phyloP scores from a whole-genome alignment of 805 yeast species.

The Saccharomyces cerevisiae region DNA sequence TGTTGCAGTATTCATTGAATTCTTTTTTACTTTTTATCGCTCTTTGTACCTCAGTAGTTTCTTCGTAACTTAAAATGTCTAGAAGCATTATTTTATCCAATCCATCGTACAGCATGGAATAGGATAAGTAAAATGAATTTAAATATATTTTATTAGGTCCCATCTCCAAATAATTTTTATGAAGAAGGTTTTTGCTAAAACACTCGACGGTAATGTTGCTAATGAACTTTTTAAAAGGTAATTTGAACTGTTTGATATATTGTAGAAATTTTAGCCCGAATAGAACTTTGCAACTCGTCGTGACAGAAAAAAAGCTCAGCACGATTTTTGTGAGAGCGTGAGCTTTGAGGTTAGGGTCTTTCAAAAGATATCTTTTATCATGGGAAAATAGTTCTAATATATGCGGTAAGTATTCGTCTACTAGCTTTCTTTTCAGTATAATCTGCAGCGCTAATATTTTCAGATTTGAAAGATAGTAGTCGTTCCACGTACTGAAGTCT shows the following conservation, averaged over 20 bases:
- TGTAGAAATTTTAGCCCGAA: conserved; percentile 28
- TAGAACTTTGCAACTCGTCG: conserved; percentile 15
- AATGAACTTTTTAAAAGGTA: conserved; percentile 17
- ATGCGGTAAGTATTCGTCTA: conserved; percentile 1
- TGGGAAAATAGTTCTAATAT: conserved; percentile 17
- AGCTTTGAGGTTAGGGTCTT: conserved; percentile 12
- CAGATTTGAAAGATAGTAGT: conserved; percentile 17
- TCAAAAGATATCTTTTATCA: conserved; percentile 21
- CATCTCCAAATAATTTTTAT: conserved; percentile 9
- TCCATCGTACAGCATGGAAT: conserved; percentile 9
- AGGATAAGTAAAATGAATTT: conserved; percentile 15
- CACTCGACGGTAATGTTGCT: conserved; percentile 12
- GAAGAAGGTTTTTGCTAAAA: conserved; percentile 7
- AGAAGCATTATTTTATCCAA: conserved; percentile 16
- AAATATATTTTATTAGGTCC: not conserved
- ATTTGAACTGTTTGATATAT: conserved; percentile 19
- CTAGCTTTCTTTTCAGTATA: conserved; percentile 15
- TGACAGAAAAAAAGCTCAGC: conserved; percentile 18
- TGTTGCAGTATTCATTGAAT: not conserved
- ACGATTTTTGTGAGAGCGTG: conserved; percentile 20
- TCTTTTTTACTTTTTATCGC: not conserved
- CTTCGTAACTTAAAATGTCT: conserved; percentile 6
- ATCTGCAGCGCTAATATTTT: conserved; percentile 25
- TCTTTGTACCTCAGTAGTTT: not conserved
- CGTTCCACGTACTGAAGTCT: conserved; percentile 20